phyloP scores from a whole-genome alignment of 1,284 basidiomycete species.

The Cystobasidium pallidum region DNA sequence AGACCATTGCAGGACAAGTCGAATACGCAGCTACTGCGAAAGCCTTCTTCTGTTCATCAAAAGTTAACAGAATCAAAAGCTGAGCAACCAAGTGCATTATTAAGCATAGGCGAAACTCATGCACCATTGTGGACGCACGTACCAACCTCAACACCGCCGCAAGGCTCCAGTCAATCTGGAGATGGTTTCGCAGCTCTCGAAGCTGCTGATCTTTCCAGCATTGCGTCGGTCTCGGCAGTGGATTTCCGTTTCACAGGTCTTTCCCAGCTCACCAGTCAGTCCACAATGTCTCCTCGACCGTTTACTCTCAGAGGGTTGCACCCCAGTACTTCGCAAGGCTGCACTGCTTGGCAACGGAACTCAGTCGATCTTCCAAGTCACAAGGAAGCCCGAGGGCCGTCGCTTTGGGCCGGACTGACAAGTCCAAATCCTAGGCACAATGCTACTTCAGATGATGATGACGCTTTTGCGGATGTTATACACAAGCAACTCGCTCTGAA shows the following conservation, averaged over 20 bases:
- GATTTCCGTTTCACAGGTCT: conserved; percentile 6
- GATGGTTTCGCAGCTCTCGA: conserved; percentile 9
- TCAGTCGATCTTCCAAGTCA: too few species aligned
- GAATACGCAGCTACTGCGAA: not conserved
- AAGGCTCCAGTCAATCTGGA: not conserved
- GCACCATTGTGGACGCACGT: not conserved
- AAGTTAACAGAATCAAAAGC: too few species aligned
- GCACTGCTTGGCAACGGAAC: too few species aligned
- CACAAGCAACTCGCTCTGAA: not conserved
- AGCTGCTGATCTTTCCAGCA: conserved; percentile 12
- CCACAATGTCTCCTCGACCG: too few species aligned
- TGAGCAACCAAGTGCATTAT: too few species aligned
- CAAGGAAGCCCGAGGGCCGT: too few species aligned
- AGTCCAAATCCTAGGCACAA: not conserved
- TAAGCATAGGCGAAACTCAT: not conserved
- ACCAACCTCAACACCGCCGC: conserved; percentile 3
- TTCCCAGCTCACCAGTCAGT: not conserved
- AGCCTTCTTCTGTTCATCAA: not conserved
- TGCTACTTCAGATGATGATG: not conserved
- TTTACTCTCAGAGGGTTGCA: not conserved
- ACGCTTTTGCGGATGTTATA: not conserved
- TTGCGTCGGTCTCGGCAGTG: not conserved
- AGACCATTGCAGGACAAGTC: conserved; percentile 9
- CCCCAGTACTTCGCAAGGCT: too few species aligned
- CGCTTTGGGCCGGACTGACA: not conserved